phyloP scores from a whole-genome alignment of 148 eudicot genomes.

The Vaccinium vitisidaea region DNA sequence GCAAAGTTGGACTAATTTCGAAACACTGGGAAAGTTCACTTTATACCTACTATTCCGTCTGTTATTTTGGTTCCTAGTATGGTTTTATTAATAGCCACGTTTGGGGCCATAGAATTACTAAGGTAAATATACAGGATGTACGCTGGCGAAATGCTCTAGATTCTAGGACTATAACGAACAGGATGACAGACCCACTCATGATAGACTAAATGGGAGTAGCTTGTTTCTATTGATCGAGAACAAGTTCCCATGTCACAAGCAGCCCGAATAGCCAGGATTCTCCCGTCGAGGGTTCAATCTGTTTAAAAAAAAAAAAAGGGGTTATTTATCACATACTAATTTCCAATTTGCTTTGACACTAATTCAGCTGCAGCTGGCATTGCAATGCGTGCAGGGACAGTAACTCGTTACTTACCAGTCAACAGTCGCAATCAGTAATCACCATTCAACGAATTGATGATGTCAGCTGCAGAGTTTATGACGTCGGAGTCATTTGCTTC shows the following conservation, averaged over 20 bases:
- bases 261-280: not conserved
- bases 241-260: not conserved
- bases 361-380: not conserved
- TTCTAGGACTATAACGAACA: not conserved
- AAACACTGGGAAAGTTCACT: not conserved
- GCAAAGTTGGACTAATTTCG: not conserved
- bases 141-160: not conserved
- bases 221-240: not conserved
- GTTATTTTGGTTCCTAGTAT: not conserved
- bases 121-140: not conserved
- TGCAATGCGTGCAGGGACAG: not conserved
- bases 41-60: not conserved
- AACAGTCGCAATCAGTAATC: conserved; percentile 18
- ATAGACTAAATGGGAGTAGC: not conserved
- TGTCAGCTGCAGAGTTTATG: conserved; percentile 19
- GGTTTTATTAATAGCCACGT: not conserved
- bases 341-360: not conserved
- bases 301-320: not conserved
- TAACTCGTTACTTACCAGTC: conserved; percentile 15
- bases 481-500: conserved; percentile 27
- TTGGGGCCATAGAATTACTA: not conserved
- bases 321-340: not conserved
- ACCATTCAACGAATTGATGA: conserved; percentile 22
- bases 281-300: not conserved
- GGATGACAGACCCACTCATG: not conserved